These are phyloP conservation scores for Pseudoturritis turrita DNA, from an alignment of 345 rosid genomes.

Conservation along the genomic window DNA sequence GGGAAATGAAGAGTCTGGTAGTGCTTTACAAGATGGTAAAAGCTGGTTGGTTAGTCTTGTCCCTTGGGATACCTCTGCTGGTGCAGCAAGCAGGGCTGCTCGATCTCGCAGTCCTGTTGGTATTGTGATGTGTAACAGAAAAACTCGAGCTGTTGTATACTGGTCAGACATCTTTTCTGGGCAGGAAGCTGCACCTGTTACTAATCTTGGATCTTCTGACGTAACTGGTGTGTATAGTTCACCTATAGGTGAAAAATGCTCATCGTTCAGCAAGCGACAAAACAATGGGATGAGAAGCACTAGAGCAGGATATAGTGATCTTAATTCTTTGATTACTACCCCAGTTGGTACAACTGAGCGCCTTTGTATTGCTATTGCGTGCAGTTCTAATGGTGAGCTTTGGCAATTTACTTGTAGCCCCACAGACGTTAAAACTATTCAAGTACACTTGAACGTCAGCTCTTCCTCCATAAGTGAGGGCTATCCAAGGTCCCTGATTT, in stretches of 20 bases:
- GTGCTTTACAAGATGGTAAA: slow-evolving; percentile 27
- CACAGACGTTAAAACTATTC: slow-evolving; percentile 35
- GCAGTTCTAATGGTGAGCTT: slow-evolving; percentile 68
- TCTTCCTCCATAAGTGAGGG: slow-evolving; percentile 50
- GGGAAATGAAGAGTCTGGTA: slow-evolving; percentile 28
- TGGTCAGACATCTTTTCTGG: slow-evolving; percentile 70
- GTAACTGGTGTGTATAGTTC: slow-evolving; percentile 45
- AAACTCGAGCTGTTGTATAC: slow-evolving; percentile 54
- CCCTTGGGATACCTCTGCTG: slow-evolving; percentile 48
- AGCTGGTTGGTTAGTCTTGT: slow-evolving; percentile 70
- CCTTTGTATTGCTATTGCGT: slow-evolving; percentile 59
- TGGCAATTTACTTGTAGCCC: slow-evolving; percentile 73
- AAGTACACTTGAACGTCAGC: slow-evolving; percentile 37
- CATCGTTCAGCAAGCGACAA: slow-evolving; percentile 33
- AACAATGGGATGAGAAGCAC: slow-evolving; percentile 32
- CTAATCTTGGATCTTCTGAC: slow-evolving; percentile 36
- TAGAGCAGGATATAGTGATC: slow-evolving; percentile 33
- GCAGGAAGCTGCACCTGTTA: slow-evolving; percentile 41
- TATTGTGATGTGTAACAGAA: slow-evolving; percentile 57
- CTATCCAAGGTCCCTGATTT: slow-evolving; percentile 71
- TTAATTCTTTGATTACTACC: slow-evolving; percentile 70
- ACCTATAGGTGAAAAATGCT: slow-evolving; percentile 32
- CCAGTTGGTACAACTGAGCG: slow-evolving; percentile 34
- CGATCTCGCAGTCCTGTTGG: slow-evolving; percentile 44
- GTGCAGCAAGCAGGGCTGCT: slow-evolving; percentile 33